Percentiles rank a stretch among this genome's conserved stretches.
Evolutionary conservation across 2,329 filamentous ascomycete genomes (phyloP).

Genomic region (Alternaria ventricosa): DNA sequence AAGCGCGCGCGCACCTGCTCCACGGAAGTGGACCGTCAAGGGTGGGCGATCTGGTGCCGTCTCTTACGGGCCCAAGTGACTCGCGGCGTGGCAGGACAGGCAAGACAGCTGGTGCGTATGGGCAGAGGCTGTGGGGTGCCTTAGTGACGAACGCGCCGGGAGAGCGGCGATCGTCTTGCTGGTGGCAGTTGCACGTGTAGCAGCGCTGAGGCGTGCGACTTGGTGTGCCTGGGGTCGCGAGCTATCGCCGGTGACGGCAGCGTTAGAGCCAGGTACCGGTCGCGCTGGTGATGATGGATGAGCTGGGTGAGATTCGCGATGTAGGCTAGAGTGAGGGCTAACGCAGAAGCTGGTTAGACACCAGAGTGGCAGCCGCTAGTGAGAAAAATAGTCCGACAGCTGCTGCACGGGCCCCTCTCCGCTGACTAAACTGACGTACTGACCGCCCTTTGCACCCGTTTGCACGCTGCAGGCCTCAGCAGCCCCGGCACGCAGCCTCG

Average conservation of each 20-base stretch:
- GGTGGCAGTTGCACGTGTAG: constrained; percentile 44
- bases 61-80: constrained; percentile 25
- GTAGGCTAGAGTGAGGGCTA: constrained; percentile 36
- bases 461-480: background rate
- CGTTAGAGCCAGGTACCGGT: constrained; percentile 38
- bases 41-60: constrained; percentile 20
- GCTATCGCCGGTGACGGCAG: constrained; percentile 29
- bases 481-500: constrained; percentile 3
- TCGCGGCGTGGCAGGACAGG: constrained; percentile 17
- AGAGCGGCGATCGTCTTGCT: constrained; percentile 24
- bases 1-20: constrained; percentile 10
- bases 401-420: background rate
- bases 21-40: constrained; percentile 9
- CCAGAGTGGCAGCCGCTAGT: constrained; percentile 27
- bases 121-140: constrained; percentile 16
- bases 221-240: constrained; percentile 28
- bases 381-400: constrained; percentile 26
- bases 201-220: constrained; percentile 33
- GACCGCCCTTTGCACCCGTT: constrained; percentile 18
- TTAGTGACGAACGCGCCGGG: constrained; percentile 22
- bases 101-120: constrained; percentile 7
- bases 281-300: constrained; percentile 28
- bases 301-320: constrained; percentile 46
- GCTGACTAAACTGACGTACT: constrained; percentile 30
- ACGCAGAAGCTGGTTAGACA: constrained; percentile 45